Base-by-base conservation (phyloP, 345 rosid species). In the Barbarea vulgaris region DNA sequence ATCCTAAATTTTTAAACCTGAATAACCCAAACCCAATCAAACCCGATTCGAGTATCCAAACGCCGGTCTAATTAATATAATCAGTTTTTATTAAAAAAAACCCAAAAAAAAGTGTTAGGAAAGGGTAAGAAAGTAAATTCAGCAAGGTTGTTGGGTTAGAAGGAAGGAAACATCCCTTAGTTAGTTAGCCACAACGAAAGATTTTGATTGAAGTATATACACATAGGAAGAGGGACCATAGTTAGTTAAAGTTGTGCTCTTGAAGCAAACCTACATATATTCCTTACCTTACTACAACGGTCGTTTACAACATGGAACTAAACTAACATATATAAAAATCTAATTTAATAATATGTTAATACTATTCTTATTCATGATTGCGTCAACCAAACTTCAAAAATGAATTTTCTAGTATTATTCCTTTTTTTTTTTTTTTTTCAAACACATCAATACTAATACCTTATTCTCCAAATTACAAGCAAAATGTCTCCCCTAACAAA, bases 191-290 rank as follows among this genome's bases (percentile, higher is more conserved):
- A 69, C 75, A 61, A 76, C 36, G 69, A 74, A 37, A 65, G 75
- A 77, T 83, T 76, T 82, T 25, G 80, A 78, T 70, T 61, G 75
- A 79, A 64, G 84, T 60, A 72, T 53, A 54, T 28, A 69, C 21
- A 30, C 75, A 69, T 8, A 12, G 25, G 42, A 34, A 51, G 72
- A 48, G 80, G 87, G 86, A 65, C 84, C 87, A 85, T 68, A 39
- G 91, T 85, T 89, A 81, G 91, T 87, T 89, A 80, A 87, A 87
- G 87, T 62, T 83, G 88, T 89, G 79, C 64, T 58, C 80, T 78
- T 50, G 77, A 89, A 89, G 95, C 90, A 58, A 77, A n/a, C 4
- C 41, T 60, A 60, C 70, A 18, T 1, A 22, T 61, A 27, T 67
- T 68, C 67, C 53, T 77, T 56, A 73, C 65, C 78, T 73, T 72